Base-by-base conservation (phyloP, 1,284 basidiomycete genomes). In the Phlebopus sp. region DNA sequence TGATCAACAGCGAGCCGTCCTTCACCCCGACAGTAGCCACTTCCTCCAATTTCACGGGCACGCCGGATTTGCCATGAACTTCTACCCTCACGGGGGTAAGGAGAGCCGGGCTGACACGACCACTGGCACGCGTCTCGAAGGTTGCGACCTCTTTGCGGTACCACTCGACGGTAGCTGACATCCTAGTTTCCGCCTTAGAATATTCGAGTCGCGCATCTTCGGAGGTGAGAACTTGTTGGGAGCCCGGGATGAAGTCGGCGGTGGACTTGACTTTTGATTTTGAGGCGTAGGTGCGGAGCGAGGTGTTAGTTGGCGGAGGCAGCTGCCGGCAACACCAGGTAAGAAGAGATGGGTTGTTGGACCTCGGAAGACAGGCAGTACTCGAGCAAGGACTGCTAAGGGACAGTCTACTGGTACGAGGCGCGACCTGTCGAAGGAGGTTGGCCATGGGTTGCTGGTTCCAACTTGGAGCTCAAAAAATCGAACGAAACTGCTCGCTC, bases 21-120 rank as follows among this genome's bases (percentile, higher is more conserved):
- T 82, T 74, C 37, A 91, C 81, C 10, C 89, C 88, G 29, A 91
- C 78, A 0, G 86, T 89, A 1, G 88, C 84, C 15, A 90, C 62
- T 46, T 88, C 84, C 36, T 87, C 82, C 32, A 91, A 63, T 36
- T 67, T 71, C 40, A 74, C 63, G 1, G 49, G 54, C 15, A 71
- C 67, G 17, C 69, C 67, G 19, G 64, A 64, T 37, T 62, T 58
- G 2, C 67, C 69, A 1, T 78, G 73, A 5, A 80, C 55, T 48
- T 70, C 70, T 27, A 91, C 81, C 21, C 78, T 74, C 11, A 91
- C 85, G 1, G 83, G 77, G n/a, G 80, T 70, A 37, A 91, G 74
- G 51, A 91, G 55, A 2, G 76, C 76, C 5, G 88, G 85, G 0
- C 84, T 86, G 49, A 91, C 77, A 30, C 86, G 82, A 30, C 89